Evolutionary conservation across 2,329 filamentous ascomycete species (phyloP), one percentile per base, ranked within the genome.

Genomic region (Periconia macrospinosa): DNA sequence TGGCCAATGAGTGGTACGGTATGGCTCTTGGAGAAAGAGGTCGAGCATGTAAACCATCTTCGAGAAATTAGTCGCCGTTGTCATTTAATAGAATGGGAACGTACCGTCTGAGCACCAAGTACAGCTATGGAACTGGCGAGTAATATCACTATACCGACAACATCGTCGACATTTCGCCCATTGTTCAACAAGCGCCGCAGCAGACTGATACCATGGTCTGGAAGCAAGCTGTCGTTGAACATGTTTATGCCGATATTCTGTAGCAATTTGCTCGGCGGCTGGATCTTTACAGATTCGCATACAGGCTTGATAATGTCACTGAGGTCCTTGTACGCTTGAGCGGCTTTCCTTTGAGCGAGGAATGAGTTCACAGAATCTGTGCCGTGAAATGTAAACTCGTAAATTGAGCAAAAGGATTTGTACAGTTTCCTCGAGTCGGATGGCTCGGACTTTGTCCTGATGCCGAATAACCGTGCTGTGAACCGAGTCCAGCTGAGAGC

Each of bases 401-500:
- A 71, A 17, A 70, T 54, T 40, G 60, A 53, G 15, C 59, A 56
- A 37, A 70, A 51, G 10, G 61, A 59, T 9, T 67, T 54, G 53
- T 66, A 69, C 7, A 70, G 53, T 42, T 67, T 54, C 33, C 62
- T 56, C 30, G 58, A 57, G 30, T 60, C 60, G 30, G 68, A 59
- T 10, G 52, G 58, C 13, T 52, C 41, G 1, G 61, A 56, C 43
- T 65, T 67, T 1, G 69, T 45, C 1, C 67, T 67, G 33, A 71
- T 60, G 48, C 63, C 45, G 45, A 67, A 69, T 44, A 69, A 47
- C 27, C 56, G 61, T 14, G 68, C 66, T 5, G 62, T 62, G 52
- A 69, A 68, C 23, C 64, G 61, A 6, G 67, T 62, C 52, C 69
- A 67, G 6, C 67, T 66, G 11, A 67, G 62, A 45, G 67, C 66